Percentiles rank a stretch among this genome's conserved stretches.
These are phyloP conservation scores for Pyrus pyrifolia DNA, from an alignment of 306 rosid species.

Conservation along the genomic window DNA sequence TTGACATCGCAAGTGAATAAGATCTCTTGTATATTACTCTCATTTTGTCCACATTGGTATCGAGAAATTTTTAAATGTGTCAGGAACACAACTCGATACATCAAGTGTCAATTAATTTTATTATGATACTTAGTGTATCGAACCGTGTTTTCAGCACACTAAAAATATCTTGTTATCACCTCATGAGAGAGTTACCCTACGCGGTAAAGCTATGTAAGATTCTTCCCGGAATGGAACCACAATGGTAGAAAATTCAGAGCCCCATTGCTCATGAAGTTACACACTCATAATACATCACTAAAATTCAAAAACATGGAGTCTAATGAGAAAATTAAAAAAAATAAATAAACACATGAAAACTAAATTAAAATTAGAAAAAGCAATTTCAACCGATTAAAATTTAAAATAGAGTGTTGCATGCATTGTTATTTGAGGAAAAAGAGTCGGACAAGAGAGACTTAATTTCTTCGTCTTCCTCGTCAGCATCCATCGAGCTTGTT, in stretches of 20 bases:
- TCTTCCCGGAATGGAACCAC: no score
- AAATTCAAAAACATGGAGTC: background rate
- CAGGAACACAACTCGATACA: no score
- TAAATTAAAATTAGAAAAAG: background rate
- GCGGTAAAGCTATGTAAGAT: no score
- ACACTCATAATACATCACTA: background rate
- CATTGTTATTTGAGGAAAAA: conserved; percentile 5
- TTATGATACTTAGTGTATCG: no score
- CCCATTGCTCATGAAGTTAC: background rate
- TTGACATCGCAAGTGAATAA: no score
- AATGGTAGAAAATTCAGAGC: background rate
- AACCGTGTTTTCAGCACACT: no score
- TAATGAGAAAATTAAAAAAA: background rate
- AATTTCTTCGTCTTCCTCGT: conserved; percentile 27
- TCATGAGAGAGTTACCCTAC: no score
- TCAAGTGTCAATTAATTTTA: no score
- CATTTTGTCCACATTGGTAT: no score
- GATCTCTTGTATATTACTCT: no score
- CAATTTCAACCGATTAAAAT: background rate
- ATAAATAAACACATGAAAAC: background rate
- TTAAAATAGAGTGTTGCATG: background rate
- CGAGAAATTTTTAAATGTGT: no score
- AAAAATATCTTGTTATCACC: no score
- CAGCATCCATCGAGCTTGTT: background rate
- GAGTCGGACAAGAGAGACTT: conserved; percentile 26